Conservation (phyloP, 2,329 filamentous ascomycete species). For the Diaporthe vaccinii region DNA sequence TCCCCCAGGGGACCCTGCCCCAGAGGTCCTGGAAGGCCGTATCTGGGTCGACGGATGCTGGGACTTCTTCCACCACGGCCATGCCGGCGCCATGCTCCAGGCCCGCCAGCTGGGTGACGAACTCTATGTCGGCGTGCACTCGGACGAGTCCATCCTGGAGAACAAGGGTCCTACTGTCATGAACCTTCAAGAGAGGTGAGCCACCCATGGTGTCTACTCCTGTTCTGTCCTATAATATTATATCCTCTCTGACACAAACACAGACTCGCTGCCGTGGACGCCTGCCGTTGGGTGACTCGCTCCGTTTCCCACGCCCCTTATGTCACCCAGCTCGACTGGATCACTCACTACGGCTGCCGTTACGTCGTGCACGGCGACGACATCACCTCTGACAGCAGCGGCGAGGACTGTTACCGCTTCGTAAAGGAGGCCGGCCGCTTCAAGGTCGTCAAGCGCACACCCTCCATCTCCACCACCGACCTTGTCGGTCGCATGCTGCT, state of each 20-base stretch:
- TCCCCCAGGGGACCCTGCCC: conserved; percentile 63
- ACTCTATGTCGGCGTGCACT: conserved; percentile 93
- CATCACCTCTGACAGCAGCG: conserved; percentile 93
- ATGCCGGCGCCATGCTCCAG: conserved; percentile 97
- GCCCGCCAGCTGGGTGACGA: conserved; percentile 91
- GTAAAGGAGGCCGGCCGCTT: conserved; percentile 95
- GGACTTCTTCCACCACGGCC: conserved; percentile 89
- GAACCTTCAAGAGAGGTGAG: conserved; percentile 87
- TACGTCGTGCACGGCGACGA: conserved; percentile 98
- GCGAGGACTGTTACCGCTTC: conserved; percentile 97
- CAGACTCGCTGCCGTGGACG: conserved; percentile 89
- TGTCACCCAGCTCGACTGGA: conserved; percentile 93
- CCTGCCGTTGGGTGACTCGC: conserved; percentile 92
- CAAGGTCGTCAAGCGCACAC: conserved; percentile 96
- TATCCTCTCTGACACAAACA: background rate
- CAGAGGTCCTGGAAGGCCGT: conserved; percentile 74
- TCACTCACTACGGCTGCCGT: conserved; percentile 93
- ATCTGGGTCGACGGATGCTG: conserved; percentile 99
- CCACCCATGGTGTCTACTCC: conserved; percentile 44
- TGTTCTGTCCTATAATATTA: conserved; percentile 37
- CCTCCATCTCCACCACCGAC: conserved; percentile 96
- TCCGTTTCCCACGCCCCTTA: conserved; percentile 91
- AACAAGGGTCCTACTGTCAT: conserved; percentile 99
- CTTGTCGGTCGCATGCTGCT: conserved; percentile 98
- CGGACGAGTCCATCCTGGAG: conserved; percentile 92